These are phyloP conservation scores for Striga asiatica DNA, from an alignment of 257 asterid species.

Conservation along the genomic window DNA sequence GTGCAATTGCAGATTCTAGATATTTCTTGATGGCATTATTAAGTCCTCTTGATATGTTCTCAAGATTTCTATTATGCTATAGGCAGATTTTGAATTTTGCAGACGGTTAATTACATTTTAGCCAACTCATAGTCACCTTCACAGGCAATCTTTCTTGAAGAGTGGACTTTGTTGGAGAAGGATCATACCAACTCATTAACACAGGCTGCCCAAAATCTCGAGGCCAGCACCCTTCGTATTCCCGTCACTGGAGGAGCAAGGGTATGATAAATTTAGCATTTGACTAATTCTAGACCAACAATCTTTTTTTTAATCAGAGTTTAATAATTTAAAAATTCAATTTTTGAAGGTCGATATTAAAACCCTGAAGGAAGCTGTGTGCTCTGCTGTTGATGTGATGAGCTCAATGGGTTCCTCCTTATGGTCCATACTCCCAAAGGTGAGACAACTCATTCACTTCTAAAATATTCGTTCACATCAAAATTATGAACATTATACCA, in stretches of 20 bases:
- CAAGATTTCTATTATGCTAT: neutral
- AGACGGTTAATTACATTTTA: neutral
- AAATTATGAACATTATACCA: no score
- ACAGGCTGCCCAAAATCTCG: slow-evolving; percentile 48
- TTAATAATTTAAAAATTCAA: slow-evolving; percentile 1
- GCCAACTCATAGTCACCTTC: slow-evolving; percentile 8
- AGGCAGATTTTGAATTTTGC: neutral
- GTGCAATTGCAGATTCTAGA: no score
- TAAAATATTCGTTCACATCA: no score
- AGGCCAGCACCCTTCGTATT: slow-evolving; percentile 58
- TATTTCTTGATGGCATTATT: no score
- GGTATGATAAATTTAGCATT: slow-evolving; percentile 43
- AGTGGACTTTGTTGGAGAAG: slow-evolving; percentile 64
- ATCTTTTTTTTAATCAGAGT: neutral
- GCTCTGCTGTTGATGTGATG: slow-evolving; percentile 71
- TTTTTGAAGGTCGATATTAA: slow-evolving; percentile 50
- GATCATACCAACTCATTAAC: slow-evolving; percentile 54
- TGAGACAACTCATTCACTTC: no score
- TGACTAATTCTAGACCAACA: slow-evolving; percentile 9
- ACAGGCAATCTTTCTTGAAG: slow-evolving; percentile 54
- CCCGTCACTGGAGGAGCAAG: slow-evolving; percentile 71
- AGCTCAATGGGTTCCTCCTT: slow-evolving; percentile 71
- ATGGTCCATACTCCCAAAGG: slow-evolving; percentile 43
- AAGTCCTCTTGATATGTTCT: neutral
- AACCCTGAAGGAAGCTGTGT: slow-evolving; percentile 52